Evolutionary conservation across 148 eudicot species (phyloP).

Genomic region (Chenopodium suecicum): DNA sequence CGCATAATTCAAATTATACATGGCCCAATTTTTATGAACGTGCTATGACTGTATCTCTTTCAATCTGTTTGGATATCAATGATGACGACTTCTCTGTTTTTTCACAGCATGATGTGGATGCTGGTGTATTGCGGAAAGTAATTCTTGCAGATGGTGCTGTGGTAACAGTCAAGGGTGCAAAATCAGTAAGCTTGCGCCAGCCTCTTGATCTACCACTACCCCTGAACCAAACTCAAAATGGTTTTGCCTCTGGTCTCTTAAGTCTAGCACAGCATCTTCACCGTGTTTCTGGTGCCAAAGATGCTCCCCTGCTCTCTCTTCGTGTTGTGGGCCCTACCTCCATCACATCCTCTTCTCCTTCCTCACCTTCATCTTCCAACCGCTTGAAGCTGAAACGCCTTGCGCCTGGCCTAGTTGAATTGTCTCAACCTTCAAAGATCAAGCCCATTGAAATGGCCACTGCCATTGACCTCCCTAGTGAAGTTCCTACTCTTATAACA

Average conservation of each 20-base stretch:
- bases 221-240: conserved; percentile 49
- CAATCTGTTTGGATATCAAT: neutral
- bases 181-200: conserved; percentile 89
- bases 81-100: neutral
- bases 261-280: conserved; percentile 72
- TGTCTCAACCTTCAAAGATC: conserved; percentile 55
- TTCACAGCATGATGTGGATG: conserved; percentile 89
- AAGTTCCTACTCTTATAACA: conserved; percentile 65
- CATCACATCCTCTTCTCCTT: conserved; percentile 66
- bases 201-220: conserved; percentile 91
- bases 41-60: neutral
- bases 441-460: conserved; percentile 32
- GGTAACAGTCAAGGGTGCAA: conserved; percentile 89
- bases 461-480: conserved; percentile 60
- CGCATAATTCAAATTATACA: neutral
- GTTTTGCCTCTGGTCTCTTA: conserved; percentile 73
- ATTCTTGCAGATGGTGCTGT: conserved; percentile 85
- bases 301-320: conserved; percentile 65
- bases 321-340: conserved; percentile 92
- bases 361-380: conserved; percentile 60
- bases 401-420: conserved; percentile 90
- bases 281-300: conserved; percentile 46
- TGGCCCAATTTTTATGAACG: neutral
- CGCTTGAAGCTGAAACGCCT: conserved; percentile 84
- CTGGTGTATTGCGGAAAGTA: conserved; percentile 78